Evolutionary conservation across 2,329 filamentous ascomycete species (phyloP), one percentile per base, ranked within the genome.

Genomic region (Exophiala phaeomuriformis): DNA sequence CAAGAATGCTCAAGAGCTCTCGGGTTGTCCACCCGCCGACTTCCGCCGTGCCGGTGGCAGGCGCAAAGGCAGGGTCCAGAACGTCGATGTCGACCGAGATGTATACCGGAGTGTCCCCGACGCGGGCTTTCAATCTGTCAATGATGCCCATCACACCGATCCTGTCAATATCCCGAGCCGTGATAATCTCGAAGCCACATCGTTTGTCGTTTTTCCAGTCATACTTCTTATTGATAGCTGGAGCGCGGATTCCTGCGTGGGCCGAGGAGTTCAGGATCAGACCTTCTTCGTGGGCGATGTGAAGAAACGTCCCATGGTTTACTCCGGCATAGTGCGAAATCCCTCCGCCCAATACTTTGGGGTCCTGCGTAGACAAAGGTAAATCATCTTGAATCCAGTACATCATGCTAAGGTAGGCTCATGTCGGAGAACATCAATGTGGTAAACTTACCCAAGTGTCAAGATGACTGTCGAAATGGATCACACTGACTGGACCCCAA

Each of bases 21-120:
- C 78, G 67, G 1, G 76, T 79, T 0, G 73, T 75, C 74, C 77
- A 80, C 0, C 77, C 77, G 49, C 77, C 77, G 2, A 77, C 74
- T 61, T 80, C 78, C 3, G 77, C 70, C 1, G 78, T 80, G 1
- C 78, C 77, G 4, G 77, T 80, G 5, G 72, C 77, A 32, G 70
- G 77, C 52, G 76, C 77, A 66, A 71, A 80, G 1, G 77, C 76
- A 3, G 77, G 77, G 64, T 80, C 78, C 10, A 80, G 64, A 1
- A 80, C 77, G 63, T 80, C 78, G 52, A 80, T 80, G 59, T 80
- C 77, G 2, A 80, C 76, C 10, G 70, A 75, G 44, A 80, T 77
- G 58, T 80, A 81, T 8, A 80, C 76, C 36, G 70, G 75, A 1
- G 71, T 72, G 3, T 71, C 71, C 3, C 65, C 66, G 0, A 78